phyloP scores from a whole-genome alignment of 768 basidiomycete species.

The Boletus pseudopeckii region DNA sequence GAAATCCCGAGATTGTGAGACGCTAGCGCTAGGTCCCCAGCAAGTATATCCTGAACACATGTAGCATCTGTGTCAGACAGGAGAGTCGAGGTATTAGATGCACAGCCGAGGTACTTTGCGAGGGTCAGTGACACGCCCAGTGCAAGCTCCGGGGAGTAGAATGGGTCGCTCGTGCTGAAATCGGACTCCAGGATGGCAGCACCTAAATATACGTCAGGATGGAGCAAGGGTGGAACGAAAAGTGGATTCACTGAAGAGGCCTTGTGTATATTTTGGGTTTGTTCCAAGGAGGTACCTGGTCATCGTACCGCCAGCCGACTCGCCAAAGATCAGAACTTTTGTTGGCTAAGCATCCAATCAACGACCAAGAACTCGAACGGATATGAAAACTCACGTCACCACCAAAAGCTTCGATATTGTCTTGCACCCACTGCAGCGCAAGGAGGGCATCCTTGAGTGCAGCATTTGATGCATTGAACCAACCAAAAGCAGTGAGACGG shows the following conservation, averaged over 20 bases:
- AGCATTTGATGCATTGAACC: constrained; percentile 25
- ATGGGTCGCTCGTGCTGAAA: constrained; percentile 12
- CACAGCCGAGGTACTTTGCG: constrained; percentile 15
- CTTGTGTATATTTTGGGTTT: constrained; percentile 18
- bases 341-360: constrained; percentile 4
- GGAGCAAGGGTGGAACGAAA: background rate
- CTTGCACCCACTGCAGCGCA: constrained; percentile 37
- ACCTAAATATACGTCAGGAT: background rate
- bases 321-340: constrained; percentile 18
- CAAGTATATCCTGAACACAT: constrained; percentile 10
- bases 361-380: background rate
- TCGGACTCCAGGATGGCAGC: constrained; percentile 18
- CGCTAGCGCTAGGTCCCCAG: constrained; percentile 4
- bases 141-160: constrained; percentile 12
- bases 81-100: constrained; percentile 9
- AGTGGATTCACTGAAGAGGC: constrained; percentile 16
- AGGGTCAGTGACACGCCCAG: constrained; percentile 14
- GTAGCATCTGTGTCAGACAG: background rate
- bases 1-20: constrained; percentile 3
- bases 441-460: constrained; percentile 31
- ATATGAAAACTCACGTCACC: constrained; percentile 27
- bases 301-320: constrained; percentile 21
- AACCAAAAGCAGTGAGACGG: constrained; percentile 19
- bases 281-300: constrained; percentile 12
- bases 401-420: constrained; percentile 36